Conservation (phyloP, 352 stramenopile species). For the Globisporangium spiculum region DNA sequence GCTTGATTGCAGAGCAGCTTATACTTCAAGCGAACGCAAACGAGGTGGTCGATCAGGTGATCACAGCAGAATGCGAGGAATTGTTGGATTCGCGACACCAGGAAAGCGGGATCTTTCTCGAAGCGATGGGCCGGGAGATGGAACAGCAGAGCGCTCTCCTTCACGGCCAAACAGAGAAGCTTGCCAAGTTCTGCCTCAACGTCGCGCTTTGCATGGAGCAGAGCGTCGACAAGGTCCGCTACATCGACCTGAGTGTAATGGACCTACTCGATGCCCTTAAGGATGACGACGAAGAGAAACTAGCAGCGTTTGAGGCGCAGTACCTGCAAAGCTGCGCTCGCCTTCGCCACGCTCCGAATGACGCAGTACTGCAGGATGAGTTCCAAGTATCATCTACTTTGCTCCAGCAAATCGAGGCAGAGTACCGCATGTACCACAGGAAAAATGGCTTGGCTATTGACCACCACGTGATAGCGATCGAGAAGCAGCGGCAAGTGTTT, state of each 20-base stretch:
- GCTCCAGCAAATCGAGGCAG: slow-evolving; percentile 63
- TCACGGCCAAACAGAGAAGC: slow-evolving; percentile 51
- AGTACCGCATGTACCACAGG: slow-evolving; percentile 76
- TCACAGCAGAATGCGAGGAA: slow-evolving; percentile 48
- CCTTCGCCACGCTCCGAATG: slow-evolving; percentile 74
- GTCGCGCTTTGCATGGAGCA: slow-evolving; percentile 57
- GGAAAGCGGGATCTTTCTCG: slow-evolving; percentile 54
- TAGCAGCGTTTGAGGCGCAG: slow-evolving; percentile 39
- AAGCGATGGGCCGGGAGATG: slow-evolving; percentile 51
- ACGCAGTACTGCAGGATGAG: slow-evolving; percentile 44
- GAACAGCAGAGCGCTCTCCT: slow-evolving; percentile 54
- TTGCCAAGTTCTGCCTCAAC: slow-evolving; percentile 62
- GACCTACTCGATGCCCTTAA: slow-evolving; percentile 76
- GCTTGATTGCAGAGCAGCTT: slow-evolving; percentile 49
- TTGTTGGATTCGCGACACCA: slow-evolving; percentile 40
- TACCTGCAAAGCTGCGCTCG: slow-evolving; percentile 47
- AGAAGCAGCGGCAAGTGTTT: slow-evolving; percentile 46
- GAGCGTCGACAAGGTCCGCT: slow-evolving; percentile 49
- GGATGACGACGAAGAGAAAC: slow-evolving; percentile 55
- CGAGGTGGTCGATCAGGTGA: slow-evolving; percentile 58
- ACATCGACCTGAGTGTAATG: slow-evolving; percentile 66
- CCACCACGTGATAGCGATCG: slow-evolving; percentile 51
- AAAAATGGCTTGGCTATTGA: slow-evolving; percentile 36
- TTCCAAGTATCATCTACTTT: slow-evolving; percentile 55
- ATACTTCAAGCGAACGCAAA: slow-evolving; percentile 65